phyloP scores from a whole-genome alignment of 2,329 filamentous ascomycete genomes.

The Aspergillus thermomutatus region DNA sequence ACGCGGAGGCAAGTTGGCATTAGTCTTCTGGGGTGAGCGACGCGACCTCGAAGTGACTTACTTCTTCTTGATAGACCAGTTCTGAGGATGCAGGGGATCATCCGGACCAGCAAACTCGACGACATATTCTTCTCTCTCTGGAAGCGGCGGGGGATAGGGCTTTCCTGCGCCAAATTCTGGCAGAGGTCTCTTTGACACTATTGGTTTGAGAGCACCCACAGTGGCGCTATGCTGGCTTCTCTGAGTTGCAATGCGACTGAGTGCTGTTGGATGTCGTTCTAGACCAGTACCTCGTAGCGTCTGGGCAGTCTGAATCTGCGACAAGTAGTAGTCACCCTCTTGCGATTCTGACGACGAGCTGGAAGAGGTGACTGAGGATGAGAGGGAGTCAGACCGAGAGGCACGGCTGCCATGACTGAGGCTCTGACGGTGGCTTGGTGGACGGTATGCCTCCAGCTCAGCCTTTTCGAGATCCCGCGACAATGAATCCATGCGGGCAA shows the following conservation, averaged over 20 bases:
- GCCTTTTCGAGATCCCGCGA: slow-evolving; percentile 38
- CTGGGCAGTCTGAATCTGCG: slow-evolving; percentile 31
- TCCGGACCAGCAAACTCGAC: slow-evolving; percentile 76
- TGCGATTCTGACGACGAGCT: slow-evolving; percentile 21
- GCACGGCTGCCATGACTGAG: slow-evolving; percentile 9
- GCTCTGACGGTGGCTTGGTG: slow-evolving; percentile 10
- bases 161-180: slow-evolving; percentile 53
- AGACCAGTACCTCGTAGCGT: slow-evolving; percentile 24
- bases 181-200: slow-evolving; percentile 30
- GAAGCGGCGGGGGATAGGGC: slow-evolving; percentile 54
- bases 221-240: slow-evolving; percentile 42
- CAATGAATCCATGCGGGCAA: slow-evolving; percentile 33
- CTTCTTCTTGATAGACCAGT: slow-evolving; percentile 81
- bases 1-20: neutral
- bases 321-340: slow-evolving; percentile 22
- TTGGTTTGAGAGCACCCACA: slow-evolving; percentile 36
- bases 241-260: slow-evolving; percentile 41
- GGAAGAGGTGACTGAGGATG: slow-evolving; percentile 20
- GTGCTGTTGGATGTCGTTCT: slow-evolving; percentile 36
- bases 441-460: slow-evolving; percentile 25
- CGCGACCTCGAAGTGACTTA: slow-evolving; percentile 34
- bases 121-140: slow-evolving; percentile 58
- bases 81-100: slow-evolving; percentile 82
- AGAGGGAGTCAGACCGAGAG: slow-evolving; percentile 16
- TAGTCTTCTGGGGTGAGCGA: neutral